Evolutionary conservation across 176 grass and related monocot genomes (phyloP), one percentile per base, ranked within the genome.

Genomic region (Oropetium thomaeum): DNA sequence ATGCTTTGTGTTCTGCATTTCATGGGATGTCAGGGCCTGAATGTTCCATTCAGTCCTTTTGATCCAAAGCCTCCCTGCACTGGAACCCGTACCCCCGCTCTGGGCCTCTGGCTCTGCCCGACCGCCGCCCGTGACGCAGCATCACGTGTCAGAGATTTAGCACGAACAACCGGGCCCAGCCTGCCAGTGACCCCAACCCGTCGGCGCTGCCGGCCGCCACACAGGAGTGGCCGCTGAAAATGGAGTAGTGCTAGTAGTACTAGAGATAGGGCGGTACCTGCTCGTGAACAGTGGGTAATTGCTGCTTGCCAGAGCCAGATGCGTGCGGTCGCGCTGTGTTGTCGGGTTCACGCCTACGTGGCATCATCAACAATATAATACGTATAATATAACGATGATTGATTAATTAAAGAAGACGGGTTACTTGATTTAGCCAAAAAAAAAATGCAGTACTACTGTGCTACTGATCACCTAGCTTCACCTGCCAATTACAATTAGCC

Each of bases 71-170:
- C 53, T 29, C 75, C 12, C 26, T 27, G 16, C 16, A 19, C 16
- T 19, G 5, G 44, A 5, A 17, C 14, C n/a, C n/a, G n/a, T n/a
- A n/a, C n/a, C n/a, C n/a, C n/a, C n/a, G n/a, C n/a, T n/a, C n/a
- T n/a, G n/a, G n/a, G n/a, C n/a, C n/a, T n/a, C 6, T 37, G 35
- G 11, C 55, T 27, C 2, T 10, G 49, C 3, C 85, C 74, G 53
- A 79, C 80, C 74, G 19, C 8, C 1, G 61, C 74, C 81, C 74
- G 79, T 82, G 79, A 39, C 85, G 51, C 12, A 22, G 49, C 4
- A 65, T 69, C 53, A 61, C 72, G 47, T 76, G 73, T 39, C 60
- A 35, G 69, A 19, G 59, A 26, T 52, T n/a, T n/a, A 12, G 23
- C 67, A 28, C 19, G 15, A 23, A n/a, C 27, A 19, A 6, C 57